Conservation (phyloP, 306 rosid genomes). For the Notholithocarpus densiflorus region DNA sequence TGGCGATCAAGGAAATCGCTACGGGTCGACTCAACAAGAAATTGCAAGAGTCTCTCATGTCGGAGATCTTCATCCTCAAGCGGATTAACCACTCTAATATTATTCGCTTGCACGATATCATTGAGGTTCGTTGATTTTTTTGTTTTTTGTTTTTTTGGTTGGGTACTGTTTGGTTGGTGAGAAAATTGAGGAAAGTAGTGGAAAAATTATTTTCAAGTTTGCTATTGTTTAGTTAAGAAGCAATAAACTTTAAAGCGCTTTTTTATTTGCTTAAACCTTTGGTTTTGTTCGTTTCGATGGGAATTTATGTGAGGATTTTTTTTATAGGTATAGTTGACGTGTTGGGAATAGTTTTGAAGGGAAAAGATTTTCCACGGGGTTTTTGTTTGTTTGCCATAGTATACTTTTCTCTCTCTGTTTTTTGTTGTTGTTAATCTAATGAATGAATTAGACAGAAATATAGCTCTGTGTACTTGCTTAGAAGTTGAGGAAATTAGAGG, state of each 20-base stretch:
- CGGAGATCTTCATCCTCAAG: slow-evolving; percentile 85
- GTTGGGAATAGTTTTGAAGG: background rate
- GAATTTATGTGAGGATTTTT: background rate
- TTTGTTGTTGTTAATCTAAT: background rate
- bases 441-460: background rate
- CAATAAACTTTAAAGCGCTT: background rate
- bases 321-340: background rate
- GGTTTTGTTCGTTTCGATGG: background rate
- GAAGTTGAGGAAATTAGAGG: background rate
- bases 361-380: background rate
- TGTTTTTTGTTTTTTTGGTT: too few species aligned
- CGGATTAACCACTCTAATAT: slow-evolving; percentile 85
- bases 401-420: background rate
- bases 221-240: background rate
- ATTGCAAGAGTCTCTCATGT: slow-evolving; percentile 88
- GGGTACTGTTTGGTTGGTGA: background rate
- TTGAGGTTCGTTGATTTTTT: slow-evolving; percentile 54
- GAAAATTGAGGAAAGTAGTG: slow-evolving; percentile 10
- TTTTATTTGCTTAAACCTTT: background rate
- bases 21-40: slow-evolving; percentile 75
- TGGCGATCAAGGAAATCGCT: slow-evolving; percentile 93
- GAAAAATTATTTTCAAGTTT: slow-evolving; percentile 1
- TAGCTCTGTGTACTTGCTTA: background rate
- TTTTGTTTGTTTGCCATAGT: background rate
- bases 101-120: slow-evolving; percentile 78